phyloP scores from a whole-genome alignment of 164 flowering plant genomes.

The Vitis cinerea region DNA sequence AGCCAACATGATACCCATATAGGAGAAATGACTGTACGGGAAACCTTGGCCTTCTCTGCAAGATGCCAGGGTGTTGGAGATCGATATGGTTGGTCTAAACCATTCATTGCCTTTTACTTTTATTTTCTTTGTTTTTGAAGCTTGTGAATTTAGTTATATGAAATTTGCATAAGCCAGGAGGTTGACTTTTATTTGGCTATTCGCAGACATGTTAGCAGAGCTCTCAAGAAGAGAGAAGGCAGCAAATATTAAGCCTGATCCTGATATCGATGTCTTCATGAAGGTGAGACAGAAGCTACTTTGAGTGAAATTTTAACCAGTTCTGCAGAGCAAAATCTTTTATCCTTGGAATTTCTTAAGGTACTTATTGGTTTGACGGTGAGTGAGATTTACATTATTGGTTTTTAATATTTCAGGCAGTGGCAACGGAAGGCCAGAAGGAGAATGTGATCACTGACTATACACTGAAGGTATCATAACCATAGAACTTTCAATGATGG shows the following conservation, averaged over 20 bases:
- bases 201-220: slow-evolving; percentile 49
- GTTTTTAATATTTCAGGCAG: slow-evolving; percentile 24
- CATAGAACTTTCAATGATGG: background rate
- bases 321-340: background rate
- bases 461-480: slow-evolving; percentile 27
- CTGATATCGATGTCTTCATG: slow-evolving; percentile 51
- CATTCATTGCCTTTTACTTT: background rate
- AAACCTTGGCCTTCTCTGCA: too few relatives aligned
- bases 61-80: too few relatives aligned
- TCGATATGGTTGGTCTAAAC: too few relatives aligned
- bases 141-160: too few relatives aligned
- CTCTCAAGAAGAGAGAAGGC: slow-evolving; percentile 47
- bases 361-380: background rate
- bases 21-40: too few relatives aligned
- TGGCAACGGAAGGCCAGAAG: slow-evolving; percentile 33
- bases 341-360: background rate
- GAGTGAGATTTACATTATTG: background rate
- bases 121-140: background rate
- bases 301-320: background rate
- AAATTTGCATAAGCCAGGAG: too few relatives aligned
- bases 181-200: too few relatives aligned
- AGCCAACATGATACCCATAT: too few relatives aligned
- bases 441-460: slow-evolving; percentile 36
- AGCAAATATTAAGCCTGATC: slow-evolving; percentile 55
- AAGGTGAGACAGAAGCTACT: slow-evolving; percentile 27